Evolutionary conservation across 2,329 filamentous ascomycete species (phyloP).

Genomic region (Zalaria sp.): DNA sequence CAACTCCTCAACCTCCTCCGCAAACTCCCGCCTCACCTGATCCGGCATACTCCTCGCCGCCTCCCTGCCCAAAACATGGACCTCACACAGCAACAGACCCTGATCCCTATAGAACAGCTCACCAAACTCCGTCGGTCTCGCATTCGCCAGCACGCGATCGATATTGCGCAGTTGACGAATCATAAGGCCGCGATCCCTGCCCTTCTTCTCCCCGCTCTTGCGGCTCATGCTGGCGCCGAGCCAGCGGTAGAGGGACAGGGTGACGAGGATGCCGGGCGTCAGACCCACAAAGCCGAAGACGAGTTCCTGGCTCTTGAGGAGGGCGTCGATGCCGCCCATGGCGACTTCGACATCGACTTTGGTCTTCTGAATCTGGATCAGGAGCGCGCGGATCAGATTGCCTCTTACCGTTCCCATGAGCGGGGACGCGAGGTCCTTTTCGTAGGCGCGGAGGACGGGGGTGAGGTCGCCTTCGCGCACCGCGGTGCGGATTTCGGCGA

Average conservation of each 20-base stretch:
- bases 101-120: conserved; percentile 85
- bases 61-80: conserved; percentile 64
- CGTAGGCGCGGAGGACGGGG: conserved; percentile 79
- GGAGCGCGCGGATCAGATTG: conserved; percentile 73
- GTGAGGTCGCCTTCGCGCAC: conserved; percentile 89
- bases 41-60: conserved; percentile 55
- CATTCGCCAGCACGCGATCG: conserved; percentile 47
- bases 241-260: conserved; percentile 60
- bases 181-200: conserved; percentile 53
- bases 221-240: conserved; percentile 54
- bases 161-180: conserved; percentile 74
- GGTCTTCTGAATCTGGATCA: conserved; percentile 97
- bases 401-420: conserved; percentile 72
- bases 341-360: conserved; percentile 97
- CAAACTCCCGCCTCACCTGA: conserved; percentile 67
- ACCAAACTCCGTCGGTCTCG: conserved; percentile 51
- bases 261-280: conserved; percentile 83
- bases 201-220: conserved; percentile 52
- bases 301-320: conserved; percentile 90
- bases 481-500: conserved; percentile 60
- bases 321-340: conserved; percentile 85
- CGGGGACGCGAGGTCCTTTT: conserved; percentile 71
- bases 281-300: conserved; percentile 96
- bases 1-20: conserved; percentile 77
- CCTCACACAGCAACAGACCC: conserved; percentile 77